Evolutionary conservation across 257 asterid genomes (phyloP), one percentile per base, ranked within the genome.

Genomic region (Penstemon davidsonii): DNA sequence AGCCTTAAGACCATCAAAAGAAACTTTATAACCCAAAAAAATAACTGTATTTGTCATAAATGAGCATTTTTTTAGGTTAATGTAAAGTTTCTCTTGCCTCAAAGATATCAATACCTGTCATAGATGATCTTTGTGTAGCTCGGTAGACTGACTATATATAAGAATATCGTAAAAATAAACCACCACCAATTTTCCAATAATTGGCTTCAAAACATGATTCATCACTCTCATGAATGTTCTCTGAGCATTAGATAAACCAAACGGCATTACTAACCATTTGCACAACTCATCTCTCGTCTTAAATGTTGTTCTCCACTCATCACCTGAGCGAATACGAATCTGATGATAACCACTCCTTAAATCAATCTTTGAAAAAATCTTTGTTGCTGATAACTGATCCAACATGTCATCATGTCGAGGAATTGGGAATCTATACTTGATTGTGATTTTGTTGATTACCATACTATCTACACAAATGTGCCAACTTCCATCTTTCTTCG

Each of bases 181-280:
- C 11, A 51, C 63, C 4, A 63, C 66, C 15, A 54, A 64, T 50
- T 55, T 13, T 0, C 76, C 66, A 64, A 64, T 64, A 19, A 53
- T 13, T 0, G 65, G 36, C 8, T 46, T 55, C 25, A 71, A 44
- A 3, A 55, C 25, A 3, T 71, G 70, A 11, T 71, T 63, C 70
- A 62, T 71, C 2, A 71, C 7, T 6, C 66, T 2, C 69, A 62
- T 62, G 12, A 72, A 72, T 0, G 67, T 72, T 7, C 36, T n/a
- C 0, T 61, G 77, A 4, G 72, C 49, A 49, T 73, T 73, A 38
- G 72, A 73, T 2, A 71, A 38, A 4, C 76, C 59, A 4, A 71
- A 55, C 0, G 51, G 4, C 64, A 53, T 62, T 3, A 55, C 47
- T 44, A 65, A 4, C 72, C 72, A 73, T 12, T 73, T 50, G 8